Evolutionary conservation across 176 grass and related monocot species (phyloP).

Genomic region (Cenchrus americanus): DNA sequence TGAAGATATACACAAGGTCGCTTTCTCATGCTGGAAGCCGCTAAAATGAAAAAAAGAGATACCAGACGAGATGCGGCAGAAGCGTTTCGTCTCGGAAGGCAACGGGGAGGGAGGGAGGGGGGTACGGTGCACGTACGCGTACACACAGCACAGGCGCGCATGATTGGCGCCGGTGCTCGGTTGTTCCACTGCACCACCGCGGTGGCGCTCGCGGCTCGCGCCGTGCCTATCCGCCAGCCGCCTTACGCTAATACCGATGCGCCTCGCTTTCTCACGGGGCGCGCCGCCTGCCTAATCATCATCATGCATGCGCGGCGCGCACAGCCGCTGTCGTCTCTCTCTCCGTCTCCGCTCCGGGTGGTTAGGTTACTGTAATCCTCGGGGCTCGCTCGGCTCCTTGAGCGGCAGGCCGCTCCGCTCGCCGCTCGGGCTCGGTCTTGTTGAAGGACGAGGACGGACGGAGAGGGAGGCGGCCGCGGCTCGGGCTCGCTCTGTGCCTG

Average conservation of each 20-base stretch:
- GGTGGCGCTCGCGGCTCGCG: too few relatives aligned
- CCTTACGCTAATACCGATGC: constrained; percentile 8
- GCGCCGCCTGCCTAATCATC: too few relatives aligned
- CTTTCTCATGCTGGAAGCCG: neutral
- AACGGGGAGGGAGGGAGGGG: neutral
- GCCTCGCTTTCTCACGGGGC: neutral
- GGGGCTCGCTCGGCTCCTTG: neutral
- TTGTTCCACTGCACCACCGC: too few relatives aligned
- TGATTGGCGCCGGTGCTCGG: constrained; percentile 28
- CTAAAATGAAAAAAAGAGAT: too few relatives aligned
- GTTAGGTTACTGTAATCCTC: neutral
- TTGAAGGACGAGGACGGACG: neutral
- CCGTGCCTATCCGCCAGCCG: neutral
- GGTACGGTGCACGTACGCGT: neutral
- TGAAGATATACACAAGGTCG: neutral
- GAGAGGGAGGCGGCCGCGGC: too few relatives aligned
- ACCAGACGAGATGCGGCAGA: too few relatives aligned
- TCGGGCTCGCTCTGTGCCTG: neutral
- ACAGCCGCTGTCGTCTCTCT: neutral
- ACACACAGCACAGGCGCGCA: neutral
- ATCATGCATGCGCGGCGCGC: constrained; percentile 27
- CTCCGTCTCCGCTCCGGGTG: neutral
- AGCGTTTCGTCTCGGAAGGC: neutral
- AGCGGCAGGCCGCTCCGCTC: too few relatives aligned
- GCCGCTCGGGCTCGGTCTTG: too few relatives aligned